A percentile compares a stretch with the other conserved stretches of the same genome.
Evolutionary conservation across 805 yeast species (phyloP).

Genomic region (Metschnikowia sp.): DNA sequence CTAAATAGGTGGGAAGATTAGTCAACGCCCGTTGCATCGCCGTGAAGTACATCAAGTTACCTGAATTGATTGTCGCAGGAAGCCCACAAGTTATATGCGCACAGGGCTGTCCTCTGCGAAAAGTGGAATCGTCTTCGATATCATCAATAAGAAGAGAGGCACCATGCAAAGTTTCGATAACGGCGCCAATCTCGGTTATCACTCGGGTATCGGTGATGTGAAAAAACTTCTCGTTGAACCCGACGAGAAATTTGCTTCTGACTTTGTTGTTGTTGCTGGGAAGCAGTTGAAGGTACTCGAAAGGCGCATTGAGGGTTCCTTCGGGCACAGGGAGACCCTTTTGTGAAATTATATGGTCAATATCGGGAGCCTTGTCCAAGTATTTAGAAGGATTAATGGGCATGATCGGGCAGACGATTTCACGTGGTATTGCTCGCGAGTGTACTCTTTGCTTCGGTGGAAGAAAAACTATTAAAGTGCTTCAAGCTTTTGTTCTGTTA

Average conservation of each 20-base stretch:
- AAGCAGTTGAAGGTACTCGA: slow-evolving; percentile 27
- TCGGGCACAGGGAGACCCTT: background rate
- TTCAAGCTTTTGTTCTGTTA: too few relatives aligned
- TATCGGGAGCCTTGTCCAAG: slow-evolving; percentile 1
- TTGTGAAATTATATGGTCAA: slow-evolving; percentile 2
- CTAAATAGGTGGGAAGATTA: background rate
- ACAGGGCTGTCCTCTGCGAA: slow-evolving; percentile 74
- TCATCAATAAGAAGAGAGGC: slow-evolving; percentile 63
- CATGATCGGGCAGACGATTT: background rate
- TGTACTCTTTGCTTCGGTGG: too few relatives aligned
- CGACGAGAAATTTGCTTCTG: slow-evolving; percentile 28
- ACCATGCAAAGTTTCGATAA: slow-evolving; percentile 34
- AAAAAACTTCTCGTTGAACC: slow-evolving; percentile 33
- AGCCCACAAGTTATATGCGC: slow-evolving; percentile 77
- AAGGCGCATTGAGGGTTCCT: slow-evolving; percentile 25
- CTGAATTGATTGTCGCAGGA: slow-evolving; percentile 78
- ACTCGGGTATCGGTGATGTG: slow-evolving; percentile 23
- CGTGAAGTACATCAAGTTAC: slow-evolving; percentile 76
- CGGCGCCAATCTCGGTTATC: slow-evolving; percentile 25
- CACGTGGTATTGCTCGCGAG: too few relatives aligned
- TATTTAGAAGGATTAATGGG: background rate
- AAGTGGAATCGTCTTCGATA: slow-evolving; percentile 72
- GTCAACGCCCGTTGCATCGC: slow-evolving; percentile 51
- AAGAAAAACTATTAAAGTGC: too few relatives aligned
- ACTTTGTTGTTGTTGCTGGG: slow-evolving; percentile 34